Conservation (phyloP, 495 filamentous ascomycete species). For the Neurospora sp. region DNA sequence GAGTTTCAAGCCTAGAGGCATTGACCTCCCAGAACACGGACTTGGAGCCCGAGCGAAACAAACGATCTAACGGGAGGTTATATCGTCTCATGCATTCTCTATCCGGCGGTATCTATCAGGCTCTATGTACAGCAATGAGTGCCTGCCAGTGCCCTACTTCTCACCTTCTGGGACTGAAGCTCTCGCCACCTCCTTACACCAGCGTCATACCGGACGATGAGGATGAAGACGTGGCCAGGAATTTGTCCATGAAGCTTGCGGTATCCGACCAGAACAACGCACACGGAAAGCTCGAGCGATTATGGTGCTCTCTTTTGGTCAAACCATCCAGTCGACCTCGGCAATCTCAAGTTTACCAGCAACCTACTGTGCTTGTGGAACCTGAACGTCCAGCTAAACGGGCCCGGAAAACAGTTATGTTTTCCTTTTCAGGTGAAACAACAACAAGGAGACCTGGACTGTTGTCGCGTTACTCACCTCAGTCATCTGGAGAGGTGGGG, state of each 20-base stretch:
- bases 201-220: slow-evolving; percentile 14
- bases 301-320: neutral
- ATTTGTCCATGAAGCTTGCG: neutral
- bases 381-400: neutral
- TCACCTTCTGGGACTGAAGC: slow-evolving; percentile 10
- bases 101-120: slow-evolving; percentile 24
- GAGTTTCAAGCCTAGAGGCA: slow-evolving; percentile 24
- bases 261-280: neutral
- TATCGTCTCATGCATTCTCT: slow-evolving; percentile 19
- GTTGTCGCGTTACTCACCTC: neutral
- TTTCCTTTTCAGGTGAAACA: neutral
- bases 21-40: slow-evolving; percentile 21
- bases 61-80: slow-evolving; percentile 13
- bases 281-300: neutral
- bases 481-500: neutral
- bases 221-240: neutral
- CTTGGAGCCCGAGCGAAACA: slow-evolving; percentile 16
- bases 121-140: slow-evolving; percentile 19
- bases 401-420: neutral
- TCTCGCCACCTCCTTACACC: slow-evolving; percentile 4
- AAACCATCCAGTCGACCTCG: neutral
- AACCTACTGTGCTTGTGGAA: neutral
- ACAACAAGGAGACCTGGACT: neutral
- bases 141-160: slow-evolving; percentile 17
- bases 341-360: neutral